Conservation (phyloP, 345 rosid genomes). For the Populus tremula region DNA sequence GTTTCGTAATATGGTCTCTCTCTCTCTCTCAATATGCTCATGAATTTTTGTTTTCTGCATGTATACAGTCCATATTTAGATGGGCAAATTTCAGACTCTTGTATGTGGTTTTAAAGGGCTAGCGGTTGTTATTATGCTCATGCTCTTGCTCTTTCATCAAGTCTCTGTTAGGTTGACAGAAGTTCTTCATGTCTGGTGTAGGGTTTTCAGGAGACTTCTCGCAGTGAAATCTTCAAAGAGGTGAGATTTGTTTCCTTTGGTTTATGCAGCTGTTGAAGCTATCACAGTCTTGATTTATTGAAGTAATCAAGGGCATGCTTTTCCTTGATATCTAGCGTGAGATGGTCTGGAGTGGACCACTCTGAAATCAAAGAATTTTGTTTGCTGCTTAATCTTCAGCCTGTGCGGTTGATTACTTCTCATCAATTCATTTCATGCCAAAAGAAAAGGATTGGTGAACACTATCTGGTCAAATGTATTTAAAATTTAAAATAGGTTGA, state of each 20-base stretch:
- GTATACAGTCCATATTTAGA: not conserved
- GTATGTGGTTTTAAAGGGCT: not conserved
- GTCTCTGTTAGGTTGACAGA: conserved; percentile 8
- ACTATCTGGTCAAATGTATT: not conserved
- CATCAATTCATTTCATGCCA: not conserved
- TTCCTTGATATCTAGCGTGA: not conserved
- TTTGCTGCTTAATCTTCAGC: not conserved
- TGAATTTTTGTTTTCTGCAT: not conserved
- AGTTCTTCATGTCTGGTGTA: conserved; percentile 25
- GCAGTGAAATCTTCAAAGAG: conserved; percentile 76
- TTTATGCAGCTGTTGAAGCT: not conserved
- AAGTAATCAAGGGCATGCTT: not conserved
- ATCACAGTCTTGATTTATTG: not conserved
- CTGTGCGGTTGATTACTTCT: not conserved
- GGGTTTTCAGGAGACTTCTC: conserved; percentile 70
- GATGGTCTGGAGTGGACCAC: not conserved
- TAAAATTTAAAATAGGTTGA: not conserved
- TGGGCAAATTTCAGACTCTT: conserved; percentile 1
- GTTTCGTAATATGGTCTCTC: conserved; percentile 69
- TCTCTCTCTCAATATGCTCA: not conserved
- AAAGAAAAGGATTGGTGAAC: not conserved
- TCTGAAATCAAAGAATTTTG: not conserved
- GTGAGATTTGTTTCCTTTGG: conserved; percentile 36
- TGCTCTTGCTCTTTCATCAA: not conserved
- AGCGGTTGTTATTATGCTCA: not conserved